Percentiles rank a stretch among this genome's conserved stretches.
Evolutionary conservation across 1,139 yeast genomes (phyloP).

Genomic region (Arxiozyma heterogenica): DNA sequence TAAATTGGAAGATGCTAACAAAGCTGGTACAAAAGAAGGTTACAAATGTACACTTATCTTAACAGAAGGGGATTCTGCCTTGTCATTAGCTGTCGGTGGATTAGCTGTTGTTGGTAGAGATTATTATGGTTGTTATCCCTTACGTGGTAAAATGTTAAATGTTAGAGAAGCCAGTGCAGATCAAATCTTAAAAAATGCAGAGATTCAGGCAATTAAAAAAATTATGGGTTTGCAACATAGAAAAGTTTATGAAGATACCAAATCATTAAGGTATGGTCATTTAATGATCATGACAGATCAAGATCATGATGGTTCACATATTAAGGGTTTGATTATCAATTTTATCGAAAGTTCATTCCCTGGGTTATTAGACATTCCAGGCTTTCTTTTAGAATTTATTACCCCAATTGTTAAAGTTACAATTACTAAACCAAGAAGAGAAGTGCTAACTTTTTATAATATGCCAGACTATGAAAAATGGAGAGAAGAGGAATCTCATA

Average conservation of each 20-base stretch:
- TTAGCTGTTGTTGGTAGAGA: slow-evolving; percentile 93
- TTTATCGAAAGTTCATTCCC: slow-evolving; percentile 92
- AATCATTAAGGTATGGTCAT: slow-evolving; percentile 84
- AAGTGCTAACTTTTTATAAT: slow-evolving; percentile 69
- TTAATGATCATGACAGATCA: slow-evolving; percentile 99
- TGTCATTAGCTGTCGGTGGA: slow-evolving; percentile 88
- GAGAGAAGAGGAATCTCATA: slow-evolving; percentile 76
- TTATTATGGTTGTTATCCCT: slow-evolving; percentile 89
- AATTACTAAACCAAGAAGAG: slow-evolving; percentile 55
- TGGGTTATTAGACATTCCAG: slow-evolving; percentile 83
- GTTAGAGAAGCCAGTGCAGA: slow-evolving; percentile 96
- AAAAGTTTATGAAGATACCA: slow-evolving; percentile 66
- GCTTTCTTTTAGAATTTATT: slow-evolving; percentile 84
- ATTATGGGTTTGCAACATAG: slow-evolving; percentile 94
- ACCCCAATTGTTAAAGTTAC: slow-evolving; percentile 95
- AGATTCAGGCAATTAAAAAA: slow-evolving; percentile 89
- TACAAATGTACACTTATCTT: slow-evolving; percentile 83
- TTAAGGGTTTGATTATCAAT: slow-evolving; percentile 90
- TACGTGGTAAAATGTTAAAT: slow-evolving; percentile 88
- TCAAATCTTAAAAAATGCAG: slow-evolving; percentile 84
- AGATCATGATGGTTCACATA: slow-evolving; percentile 99
- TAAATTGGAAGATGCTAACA: slow-evolving; percentile 91
- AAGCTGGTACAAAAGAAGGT: slow-evolving; percentile 92
- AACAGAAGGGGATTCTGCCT: slow-evolving; percentile 97
- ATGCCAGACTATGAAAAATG: slow-evolving; percentile 95